Conservation (phyloP, 2,329 filamentous ascomycete species). For the Leptographium wingfieldii region DNA sequence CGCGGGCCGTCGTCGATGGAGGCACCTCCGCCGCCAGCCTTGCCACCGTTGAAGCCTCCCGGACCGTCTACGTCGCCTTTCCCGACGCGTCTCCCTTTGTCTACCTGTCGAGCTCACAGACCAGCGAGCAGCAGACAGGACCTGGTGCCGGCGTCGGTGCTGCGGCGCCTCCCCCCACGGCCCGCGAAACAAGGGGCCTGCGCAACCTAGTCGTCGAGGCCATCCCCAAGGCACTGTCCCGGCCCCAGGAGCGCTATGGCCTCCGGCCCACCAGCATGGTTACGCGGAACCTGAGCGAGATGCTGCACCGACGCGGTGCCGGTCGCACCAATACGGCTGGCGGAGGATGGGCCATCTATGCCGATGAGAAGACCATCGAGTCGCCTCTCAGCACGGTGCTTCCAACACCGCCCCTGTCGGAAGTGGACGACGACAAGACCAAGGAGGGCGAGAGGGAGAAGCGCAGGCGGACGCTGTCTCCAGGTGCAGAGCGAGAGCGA, state of each 20-base stretch:
- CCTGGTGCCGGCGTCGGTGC: background rate
- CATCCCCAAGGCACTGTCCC: conserved; percentile 70
- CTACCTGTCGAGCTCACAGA: conserved; percentile 46
- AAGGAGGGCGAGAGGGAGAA: conserved; percentile 2
- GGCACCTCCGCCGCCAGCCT: conserved; percentile 7
- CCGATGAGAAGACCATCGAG: conserved; percentile 43
- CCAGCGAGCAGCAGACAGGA: conserved; percentile 2
- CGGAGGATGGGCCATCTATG: conserved; percentile 71
- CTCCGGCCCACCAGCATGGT: conserved; percentile 55
- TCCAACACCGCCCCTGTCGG: conserved; percentile 34
- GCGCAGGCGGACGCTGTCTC: conserved; percentile 15
- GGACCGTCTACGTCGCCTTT: conserved; percentile 69
- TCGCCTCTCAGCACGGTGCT: conserved; percentile 42
- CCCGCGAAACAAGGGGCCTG: conserved; percentile 47
- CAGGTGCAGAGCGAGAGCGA: conserved; percentile 18
- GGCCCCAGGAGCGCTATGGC: conserved; percentile 58
- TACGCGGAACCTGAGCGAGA: conserved; percentile 56
- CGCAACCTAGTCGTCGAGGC: conserved; percentile 62
- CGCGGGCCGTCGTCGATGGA: conserved; percentile 28
- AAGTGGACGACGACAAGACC: conserved; percentile 17
- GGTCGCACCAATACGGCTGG: conserved; percentile 58
- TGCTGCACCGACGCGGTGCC: conserved; percentile 57
- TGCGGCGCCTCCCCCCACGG: conserved; percentile 8
- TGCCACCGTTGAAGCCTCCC: conserved; percentile 48
- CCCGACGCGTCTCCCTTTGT: conserved; percentile 68